Evolutionary conservation across 768 basidiomycete genomes (phyloP).

Genomic region (Tremella mesenterica): DNA sequence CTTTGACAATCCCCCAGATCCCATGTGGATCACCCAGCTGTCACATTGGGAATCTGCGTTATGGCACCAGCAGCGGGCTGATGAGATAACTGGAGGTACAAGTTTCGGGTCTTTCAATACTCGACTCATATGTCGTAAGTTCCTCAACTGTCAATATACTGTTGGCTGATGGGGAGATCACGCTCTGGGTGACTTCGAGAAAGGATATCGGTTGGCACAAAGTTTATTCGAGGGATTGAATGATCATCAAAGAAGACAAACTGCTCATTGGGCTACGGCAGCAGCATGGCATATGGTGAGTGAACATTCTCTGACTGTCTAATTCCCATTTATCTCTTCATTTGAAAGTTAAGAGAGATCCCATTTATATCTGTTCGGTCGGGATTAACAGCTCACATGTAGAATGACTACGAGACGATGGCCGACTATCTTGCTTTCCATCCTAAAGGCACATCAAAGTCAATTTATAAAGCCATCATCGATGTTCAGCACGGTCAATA

Average conservation of each 20-base stretch:
- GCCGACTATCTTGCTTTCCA: constrained; percentile 38
- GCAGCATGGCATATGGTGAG: constrained; percentile 43
- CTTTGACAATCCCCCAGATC: constrained; percentile 24
- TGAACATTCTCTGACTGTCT: neutral
- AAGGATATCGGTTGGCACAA: constrained; percentile 32
- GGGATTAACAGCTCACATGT: neutral
- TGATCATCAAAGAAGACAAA: constrained; percentile 32
- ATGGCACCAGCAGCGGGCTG: constrained; percentile 21
- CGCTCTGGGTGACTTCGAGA: constrained; percentile 32
- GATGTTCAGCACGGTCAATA: constrained; percentile 36
- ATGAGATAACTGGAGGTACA: constrained; percentile 9
- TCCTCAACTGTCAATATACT: neutral
- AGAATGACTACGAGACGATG: constrained; percentile 42
- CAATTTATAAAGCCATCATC: constrained; percentile 44
- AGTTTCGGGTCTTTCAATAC: constrained; percentile 33
- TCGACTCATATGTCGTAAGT: constrained; percentile 38
- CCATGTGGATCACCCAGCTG: constrained; percentile 35
- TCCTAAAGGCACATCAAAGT: constrained; percentile 39
- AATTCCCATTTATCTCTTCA: neutral
- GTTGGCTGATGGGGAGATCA: constrained; percentile 24
- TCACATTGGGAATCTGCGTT: constrained; percentile 32
- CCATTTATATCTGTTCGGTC: neutral
- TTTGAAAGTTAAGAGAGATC: too few relatives aligned
- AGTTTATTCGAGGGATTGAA: constrained; percentile 31
- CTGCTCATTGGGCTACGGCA: constrained; percentile 37